Conservation (phyloP, 371 early-diverging fungal species). For the Parasitella parasitica region DNA sequence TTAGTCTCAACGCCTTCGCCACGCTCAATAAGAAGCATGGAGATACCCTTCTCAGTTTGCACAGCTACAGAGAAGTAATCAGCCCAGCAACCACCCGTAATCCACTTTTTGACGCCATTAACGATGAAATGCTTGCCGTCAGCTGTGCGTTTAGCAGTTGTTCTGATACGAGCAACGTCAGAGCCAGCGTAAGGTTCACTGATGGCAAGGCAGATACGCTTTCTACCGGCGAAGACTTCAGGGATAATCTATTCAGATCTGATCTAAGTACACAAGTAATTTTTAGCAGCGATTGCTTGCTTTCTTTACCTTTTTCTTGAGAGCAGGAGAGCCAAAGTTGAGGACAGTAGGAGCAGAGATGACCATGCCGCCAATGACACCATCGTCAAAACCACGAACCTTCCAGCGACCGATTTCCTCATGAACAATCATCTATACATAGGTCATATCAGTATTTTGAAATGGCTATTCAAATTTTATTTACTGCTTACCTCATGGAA, state of each 20-base stretch:
- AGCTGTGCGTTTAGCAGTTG: slow-evolving; percentile 71
- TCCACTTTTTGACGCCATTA: slow-evolving; percentile 74
- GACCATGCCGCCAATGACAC: slow-evolving; percentile 46
- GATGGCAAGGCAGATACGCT: slow-evolving; percentile 77
- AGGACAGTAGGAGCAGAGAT: slow-evolving; percentile 64
- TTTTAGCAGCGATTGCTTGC: neutral
- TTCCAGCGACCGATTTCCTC: slow-evolving; percentile 75
- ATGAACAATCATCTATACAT: slow-evolving; percentile 69
- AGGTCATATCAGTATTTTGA: slow-evolving; percentile 14
- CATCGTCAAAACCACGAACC: slow-evolving; percentile 47
- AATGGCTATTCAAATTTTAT: neutral
- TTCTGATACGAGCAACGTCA: slow-evolving; percentile 79
- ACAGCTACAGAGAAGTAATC: slow-evolving; percentile 75
- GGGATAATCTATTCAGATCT: slow-evolving; percentile 53
- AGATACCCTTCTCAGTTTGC: slow-evolving; percentile 74
- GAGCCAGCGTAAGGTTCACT: slow-evolving; percentile 69
- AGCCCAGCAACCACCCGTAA: slow-evolving; percentile 72
- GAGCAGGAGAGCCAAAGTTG: slow-evolving; percentile 41
- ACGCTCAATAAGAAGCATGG: slow-evolving; percentile 66
- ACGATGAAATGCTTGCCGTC: slow-evolving; percentile 66
- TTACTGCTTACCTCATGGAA: slow-evolving; percentile 58
- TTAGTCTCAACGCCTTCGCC: slow-evolving; percentile 69
- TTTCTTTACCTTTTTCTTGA: slow-evolving; percentile 39
- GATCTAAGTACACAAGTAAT: too few relatives aligned
- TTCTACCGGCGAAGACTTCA: slow-evolving; percentile 69